phyloP scores from a whole-genome alignment of 495 filamentous ascomycete species.

The Parachaetomium inaequale region DNA sequence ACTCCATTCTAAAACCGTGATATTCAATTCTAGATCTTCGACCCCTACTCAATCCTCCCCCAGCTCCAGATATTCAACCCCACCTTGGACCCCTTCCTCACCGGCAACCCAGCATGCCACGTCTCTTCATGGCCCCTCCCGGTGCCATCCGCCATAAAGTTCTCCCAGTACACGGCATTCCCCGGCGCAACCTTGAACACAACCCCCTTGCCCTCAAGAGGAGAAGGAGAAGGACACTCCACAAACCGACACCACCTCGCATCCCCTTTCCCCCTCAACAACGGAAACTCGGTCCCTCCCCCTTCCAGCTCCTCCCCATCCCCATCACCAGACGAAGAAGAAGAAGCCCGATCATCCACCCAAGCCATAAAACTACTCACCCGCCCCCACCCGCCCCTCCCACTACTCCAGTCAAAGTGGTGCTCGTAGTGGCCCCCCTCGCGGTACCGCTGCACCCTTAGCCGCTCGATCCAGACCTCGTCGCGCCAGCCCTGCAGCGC shows the following conservation, averaged over 20 bases:
- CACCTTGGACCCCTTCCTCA: conserved; percentile 42
- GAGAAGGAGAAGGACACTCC: no score
- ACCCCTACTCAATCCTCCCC: neutral
- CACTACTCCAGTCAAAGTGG: conserved; percentile 46
- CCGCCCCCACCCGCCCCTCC: conserved; percentile 42
- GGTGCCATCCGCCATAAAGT: conserved; percentile 44
- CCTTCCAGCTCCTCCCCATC: conserved; percentile 29
- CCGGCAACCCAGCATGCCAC: conserved; percentile 49
- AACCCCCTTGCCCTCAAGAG: conserved; percentile 28
- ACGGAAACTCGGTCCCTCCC: conserved; percentile 46
- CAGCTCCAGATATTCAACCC: conserved; percentile 48
- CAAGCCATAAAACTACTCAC: conserved; percentile 49
- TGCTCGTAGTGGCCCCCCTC: conserved; percentile 41
- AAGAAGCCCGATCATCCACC: conserved; percentile 29
- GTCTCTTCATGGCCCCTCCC: conserved; percentile 44
- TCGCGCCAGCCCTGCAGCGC: conserved; percentile 47
- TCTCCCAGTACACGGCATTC: conserved; percentile 51
- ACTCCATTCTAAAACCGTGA: no score
- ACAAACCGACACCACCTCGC: conserved; percentile 44
- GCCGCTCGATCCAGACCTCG: conserved; percentile 44
- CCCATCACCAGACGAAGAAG: no score
- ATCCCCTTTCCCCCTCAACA: conserved; percentile 29
- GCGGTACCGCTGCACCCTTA: conserved; percentile 44
- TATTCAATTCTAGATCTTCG: no score
- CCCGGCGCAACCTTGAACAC: conserved; percentile 42